Evolutionary conservation across 2,329 filamentous ascomycete species (phyloP), one percentile per base, ranked within the genome.

Genomic region (Fusarium bulbicola): DNA sequence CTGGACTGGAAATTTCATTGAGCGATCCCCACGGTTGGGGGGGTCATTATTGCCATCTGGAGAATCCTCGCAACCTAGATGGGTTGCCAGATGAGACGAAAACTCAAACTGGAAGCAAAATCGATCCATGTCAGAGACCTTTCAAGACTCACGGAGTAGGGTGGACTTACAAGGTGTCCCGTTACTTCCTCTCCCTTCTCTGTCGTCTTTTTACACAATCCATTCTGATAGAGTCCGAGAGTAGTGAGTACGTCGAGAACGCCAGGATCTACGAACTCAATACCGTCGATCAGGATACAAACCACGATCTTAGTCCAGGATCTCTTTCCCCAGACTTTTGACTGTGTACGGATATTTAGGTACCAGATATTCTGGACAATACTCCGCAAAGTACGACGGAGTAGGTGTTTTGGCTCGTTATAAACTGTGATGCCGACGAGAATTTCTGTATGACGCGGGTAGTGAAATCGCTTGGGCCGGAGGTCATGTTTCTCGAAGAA

Each of bases 281-380:
- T 95, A 88, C 95, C 95, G 81, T 98, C 95, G 78, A 98, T 98
- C 66, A 98, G 94, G 73, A 98, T 86, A 81, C 93, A 96, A 65
- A 98, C 95, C 66, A 98, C 95, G 79, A 98, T 97, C 86, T 98
- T 98, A 82, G 98, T 95, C 95, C 95, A 98, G 59, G 95, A 95
- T 76, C 95, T 95, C 85, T 97, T 97, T 86, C 98, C 97, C 95
- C 95, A 98, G 86, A 98, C 98, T 77, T 95, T 95, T 37, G 95
- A 97, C 84, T 97, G 97, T 84, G 98, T 97, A 70, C 98, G 87
- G 84, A 97, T 97, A 77, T 97, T 95, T 80, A 98, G 98, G 78
- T 98, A 95, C 69, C 95, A 92, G 78, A 98, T 95, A 81, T 98
- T 98, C 82, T 97, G 94, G 94, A 98, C 98, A 59, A 97, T 94